Base-by-base conservation (phyloP, 495 filamentous ascomycete species). In the Podospora bellae-mahoneyi region DNA sequence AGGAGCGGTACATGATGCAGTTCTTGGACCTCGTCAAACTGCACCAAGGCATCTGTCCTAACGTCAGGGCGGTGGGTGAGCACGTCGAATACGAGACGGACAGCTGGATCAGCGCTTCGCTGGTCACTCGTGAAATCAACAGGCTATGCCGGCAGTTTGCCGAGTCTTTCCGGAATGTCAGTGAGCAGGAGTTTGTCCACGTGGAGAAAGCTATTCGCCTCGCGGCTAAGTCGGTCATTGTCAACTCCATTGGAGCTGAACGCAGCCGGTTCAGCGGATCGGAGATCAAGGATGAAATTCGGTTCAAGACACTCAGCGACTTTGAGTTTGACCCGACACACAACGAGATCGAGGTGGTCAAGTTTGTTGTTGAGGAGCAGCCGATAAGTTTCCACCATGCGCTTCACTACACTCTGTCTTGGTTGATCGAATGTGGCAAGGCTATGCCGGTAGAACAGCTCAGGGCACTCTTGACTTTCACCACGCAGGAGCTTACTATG, bases 51-150 rank as follows among this genome's bases (percentile, higher is more conserved):
- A 96, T 98, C 55, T 97, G 94, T 72, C 96, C 95, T 16, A 99
- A 98, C 71, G 80, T 93, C 5, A 87, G 95, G 66, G 94, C 94
- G 1, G 88, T 97, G 34, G 92, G 91, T 23, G 95, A 99, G 69
- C 95, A 99, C 74, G 91, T 99, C 6, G 96, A 98, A 74, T 99
- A 97, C 73, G 95, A 99, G 78, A 95, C 93, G 5, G 95, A 99
- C 74, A 90, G 92, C 32, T 99, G 95, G 95, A 97, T 99, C 60
- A 95, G 90, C 71, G 95, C 96, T 0, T 94, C 92, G 7, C 86
- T 99, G 55, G 90, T 98, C 62, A 97, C 94, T 63, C 86, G 93
- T 61, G 94, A 99, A 76, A 92, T 99, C 76, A 98, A 97, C 74
- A 89, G 89, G 64, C 85, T 98, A 13, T 96, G 93, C 73, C 86